Conservation (phyloP, 2,329 filamentous ascomycete genomes). For the Bipolaris gigantea region DNA sequence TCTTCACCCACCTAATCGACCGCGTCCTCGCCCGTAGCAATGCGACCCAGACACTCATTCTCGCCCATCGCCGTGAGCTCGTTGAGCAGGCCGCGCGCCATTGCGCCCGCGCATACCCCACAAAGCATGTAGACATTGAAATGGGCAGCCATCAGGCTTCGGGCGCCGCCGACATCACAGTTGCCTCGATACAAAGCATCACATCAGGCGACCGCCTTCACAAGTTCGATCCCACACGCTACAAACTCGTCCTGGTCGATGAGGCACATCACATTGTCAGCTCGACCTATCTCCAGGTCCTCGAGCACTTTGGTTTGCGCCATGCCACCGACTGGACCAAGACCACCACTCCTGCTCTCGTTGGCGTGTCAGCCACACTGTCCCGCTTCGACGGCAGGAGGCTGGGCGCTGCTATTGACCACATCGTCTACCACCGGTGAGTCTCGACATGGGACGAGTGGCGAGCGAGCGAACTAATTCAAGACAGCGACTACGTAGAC, state of each 20-base stretch:
- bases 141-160: constrained; percentile 80
- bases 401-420: constrained; percentile 83
- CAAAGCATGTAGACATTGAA: constrained; percentile 82
- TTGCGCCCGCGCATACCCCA: constrained; percentile 77
- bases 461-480: constrained; percentile 3
- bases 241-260: constrained; percentile 91
- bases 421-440: constrained; percentile 89
- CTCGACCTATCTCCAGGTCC: constrained; percentile 70
- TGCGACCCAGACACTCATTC: constrained; percentile 79
- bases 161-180: constrained; percentile 84
- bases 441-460: background rate
- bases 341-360: constrained; percentile 57
- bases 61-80: constrained; percentile 89
- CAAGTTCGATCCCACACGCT: constrained; percentile 77
- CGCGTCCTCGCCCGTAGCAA: constrained; percentile 63
- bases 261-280: constrained; percentile 97
- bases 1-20: constrained; percentile 93
- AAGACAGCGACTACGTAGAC: constrained; percentile 64
- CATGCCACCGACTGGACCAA: constrained; percentile 47
- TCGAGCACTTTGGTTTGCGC: constrained; percentile 77
- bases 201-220: constrained; percentile 72
- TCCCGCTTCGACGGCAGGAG: constrained; percentile 81
- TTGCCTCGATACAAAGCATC: constrained; percentile 88
- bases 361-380: constrained; percentile 85
- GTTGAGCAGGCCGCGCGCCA: constrained; percentile 92